A percentile compares a stretch with the other conserved stretches of the same genome.
These are phyloP conservation scores for Tuber magnatum DNA, from an alignment of 495 filamentous ascomycete genomes.

Conservation along the genomic window DNA sequence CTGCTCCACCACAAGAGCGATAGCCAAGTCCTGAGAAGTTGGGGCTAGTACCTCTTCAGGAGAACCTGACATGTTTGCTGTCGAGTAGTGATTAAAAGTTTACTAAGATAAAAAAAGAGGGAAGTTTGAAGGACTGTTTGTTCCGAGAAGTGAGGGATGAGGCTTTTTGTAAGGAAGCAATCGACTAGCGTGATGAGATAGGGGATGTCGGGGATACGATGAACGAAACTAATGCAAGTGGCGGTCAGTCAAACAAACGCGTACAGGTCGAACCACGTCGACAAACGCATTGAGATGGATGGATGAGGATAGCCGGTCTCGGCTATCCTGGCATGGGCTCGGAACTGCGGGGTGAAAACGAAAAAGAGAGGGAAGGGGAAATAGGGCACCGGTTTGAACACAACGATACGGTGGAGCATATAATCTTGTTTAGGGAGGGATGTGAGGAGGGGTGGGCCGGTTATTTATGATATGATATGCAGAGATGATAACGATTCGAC, in stretches of 20 bases:
- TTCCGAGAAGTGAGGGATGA: not conserved
- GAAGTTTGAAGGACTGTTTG: not conserved
- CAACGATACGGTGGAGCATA: not conserved
- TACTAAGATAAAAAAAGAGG: not conserved
- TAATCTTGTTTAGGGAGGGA: not conserved
- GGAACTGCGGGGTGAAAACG: not conserved
- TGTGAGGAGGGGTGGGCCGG: not conserved
- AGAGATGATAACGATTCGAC: not conserved
- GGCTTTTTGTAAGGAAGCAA: not conserved
- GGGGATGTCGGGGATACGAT: not conserved
- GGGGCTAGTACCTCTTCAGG: not conserved
- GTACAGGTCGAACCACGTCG: not conserved
- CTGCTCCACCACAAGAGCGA: conserved; percentile 7
- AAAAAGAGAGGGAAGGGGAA: not conserved
- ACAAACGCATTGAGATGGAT: not conserved
- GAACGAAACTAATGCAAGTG: not conserved
- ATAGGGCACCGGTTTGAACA: not conserved
- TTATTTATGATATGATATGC: not conserved
- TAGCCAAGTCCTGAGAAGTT: not conserved
- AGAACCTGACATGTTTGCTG: conserved; percentile 22
- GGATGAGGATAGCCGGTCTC: not conserved
- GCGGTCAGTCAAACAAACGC: conserved; percentile 1
- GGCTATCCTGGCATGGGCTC: not conserved
- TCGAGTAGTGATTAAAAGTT: not conserved
- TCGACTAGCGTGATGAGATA: not conserved